Conservation (phyloP, 495 filamentous ascomycete genomes). For the Penicillium coffeae region DNA sequence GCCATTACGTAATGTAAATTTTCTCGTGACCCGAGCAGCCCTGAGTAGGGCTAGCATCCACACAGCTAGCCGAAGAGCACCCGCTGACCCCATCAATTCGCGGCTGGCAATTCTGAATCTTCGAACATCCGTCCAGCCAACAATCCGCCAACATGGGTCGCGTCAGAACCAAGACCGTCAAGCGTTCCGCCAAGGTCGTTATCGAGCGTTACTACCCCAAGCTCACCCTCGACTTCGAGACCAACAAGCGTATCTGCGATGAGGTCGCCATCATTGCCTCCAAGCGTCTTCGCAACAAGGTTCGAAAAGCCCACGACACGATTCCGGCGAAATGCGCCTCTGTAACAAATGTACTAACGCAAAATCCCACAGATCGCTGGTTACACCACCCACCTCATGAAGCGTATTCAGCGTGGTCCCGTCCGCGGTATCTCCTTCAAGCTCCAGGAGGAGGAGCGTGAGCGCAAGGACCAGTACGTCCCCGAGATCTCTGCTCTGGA, state of each 20-base stretch:
- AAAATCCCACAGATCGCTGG: slow-evolving; percentile 73
- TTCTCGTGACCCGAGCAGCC: slow-evolving; percentile 20
- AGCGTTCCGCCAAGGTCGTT: slow-evolving; percentile 99
- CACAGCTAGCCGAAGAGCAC: slow-evolving; percentile 30
- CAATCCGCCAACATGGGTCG: slow-evolving; percentile 83
- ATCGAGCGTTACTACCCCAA: slow-evolving; percentile 99
- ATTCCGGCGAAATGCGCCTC: neutral
- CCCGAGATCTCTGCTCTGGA: slow-evolving; percentile 98
- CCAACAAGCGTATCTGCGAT: slow-evolving; percentile 99
- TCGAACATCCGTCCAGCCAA: slow-evolving; percentile 40
- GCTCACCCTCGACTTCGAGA: slow-evolving; percentile 99
- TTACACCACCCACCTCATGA: slow-evolving; percentile 89
- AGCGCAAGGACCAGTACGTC: slow-evolving; percentile 99
- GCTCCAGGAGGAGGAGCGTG: slow-evolving; percentile 99
- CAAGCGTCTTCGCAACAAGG: slow-evolving; percentile 98
- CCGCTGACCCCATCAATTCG: slow-evolving; percentile 12
- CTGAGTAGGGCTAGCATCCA: slow-evolving; percentile 23
- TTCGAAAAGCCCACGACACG: slow-evolving; percentile 32
- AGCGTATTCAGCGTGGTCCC: slow-evolving; percentile 98
- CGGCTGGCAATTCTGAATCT: slow-evolving; percentile 4
- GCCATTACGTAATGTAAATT: no score
- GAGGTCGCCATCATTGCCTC: slow-evolving; percentile 99
- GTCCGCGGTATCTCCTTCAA: slow-evolving; percentile 99
- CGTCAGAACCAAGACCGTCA: slow-evolving; percentile 97
- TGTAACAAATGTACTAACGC: slow-evolving; percentile 2